Evolutionary conservation across 176 grass and related monocot species (phyloP).

Genomic region (Metroxylon sagu): DNA sequence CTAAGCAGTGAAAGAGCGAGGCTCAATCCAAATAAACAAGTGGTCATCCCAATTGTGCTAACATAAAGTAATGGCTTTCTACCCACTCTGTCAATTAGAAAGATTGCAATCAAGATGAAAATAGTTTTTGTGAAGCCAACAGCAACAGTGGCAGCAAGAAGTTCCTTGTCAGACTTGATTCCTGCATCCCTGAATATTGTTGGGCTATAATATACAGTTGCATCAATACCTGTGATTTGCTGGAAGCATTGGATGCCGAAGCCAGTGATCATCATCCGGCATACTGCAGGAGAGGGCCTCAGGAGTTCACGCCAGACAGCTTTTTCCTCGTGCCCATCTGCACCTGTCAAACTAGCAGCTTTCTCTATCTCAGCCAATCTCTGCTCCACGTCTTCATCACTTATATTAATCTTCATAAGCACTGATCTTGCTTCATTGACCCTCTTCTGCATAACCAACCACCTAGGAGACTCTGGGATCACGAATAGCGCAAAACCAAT

Average conservation of each 20-base stretch:
- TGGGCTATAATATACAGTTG: conserved; percentile 65
- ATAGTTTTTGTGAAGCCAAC: conserved; percentile 58
- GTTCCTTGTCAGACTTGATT: conserved; percentile 34
- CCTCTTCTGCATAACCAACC: conserved; percentile 48
- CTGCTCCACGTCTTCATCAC: conserved; percentile 29
- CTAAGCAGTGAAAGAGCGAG: conserved; percentile 26
- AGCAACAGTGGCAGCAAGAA: conserved; percentile 55
- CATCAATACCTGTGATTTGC: conserved; percentile 64
- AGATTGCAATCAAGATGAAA: conserved; percentile 54
- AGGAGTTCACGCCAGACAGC: conserved; percentile 46
- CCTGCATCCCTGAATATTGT: conserved; percentile 58
- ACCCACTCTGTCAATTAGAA: conserved; percentile 44
- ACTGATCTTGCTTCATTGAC: conserved; percentile 32
- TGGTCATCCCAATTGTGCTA: conserved; percentile 68
- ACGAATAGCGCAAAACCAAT: conserved; percentile 46
- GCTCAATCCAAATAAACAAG: conserved; percentile 39
- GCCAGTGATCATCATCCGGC: conserved; percentile 46
- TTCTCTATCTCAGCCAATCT: conserved; percentile 55
- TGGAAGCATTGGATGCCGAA: conserved; percentile 66
- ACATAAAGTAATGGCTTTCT: conserved; percentile 57
- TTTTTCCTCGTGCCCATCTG: conserved; percentile 13
- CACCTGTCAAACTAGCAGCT: conserved; percentile 15
- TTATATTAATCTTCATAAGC: conserved; percentile 37
- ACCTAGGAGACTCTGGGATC: conserved; percentile 74
- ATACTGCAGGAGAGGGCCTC: conserved; percentile 39